Conservation (phyloP, 805 yeast genomes). For the Barnettozyma pratensis region DNA sequence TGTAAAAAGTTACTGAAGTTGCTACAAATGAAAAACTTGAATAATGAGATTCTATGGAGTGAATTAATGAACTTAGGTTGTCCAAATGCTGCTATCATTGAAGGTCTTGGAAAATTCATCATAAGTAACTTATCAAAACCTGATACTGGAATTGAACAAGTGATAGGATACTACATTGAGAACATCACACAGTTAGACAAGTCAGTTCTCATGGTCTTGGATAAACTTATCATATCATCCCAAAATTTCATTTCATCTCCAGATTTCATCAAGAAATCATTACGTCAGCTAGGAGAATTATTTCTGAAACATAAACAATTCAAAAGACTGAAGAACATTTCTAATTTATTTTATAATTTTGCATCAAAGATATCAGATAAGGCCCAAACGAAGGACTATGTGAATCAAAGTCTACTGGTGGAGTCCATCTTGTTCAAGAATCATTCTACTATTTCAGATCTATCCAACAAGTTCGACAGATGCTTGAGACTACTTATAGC, state of each 20-base stretch:
- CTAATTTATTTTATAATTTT: conserved; percentile 40
- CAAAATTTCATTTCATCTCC: conserved; percentile 3
- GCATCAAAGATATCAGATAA: conserved; percentile 19
- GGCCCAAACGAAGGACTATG: not conserved
- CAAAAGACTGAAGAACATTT: conserved; percentile 41
- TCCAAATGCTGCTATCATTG: conserved; percentile 15
- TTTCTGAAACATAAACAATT: conserved; percentile 22
- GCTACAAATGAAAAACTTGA: conserved; percentile 11
- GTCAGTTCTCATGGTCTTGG: conserved; percentile 1
- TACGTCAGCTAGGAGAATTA: conserved; percentile 16
- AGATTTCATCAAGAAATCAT: conserved; percentile 9
- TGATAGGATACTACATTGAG: conserved; percentile 6
- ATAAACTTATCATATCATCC: conserved; percentile 8
- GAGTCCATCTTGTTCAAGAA: conserved; percentile 16
- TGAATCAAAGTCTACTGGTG: conserved; percentile 23
- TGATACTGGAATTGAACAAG: not conserved
- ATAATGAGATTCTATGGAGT: conserved; percentile 9
- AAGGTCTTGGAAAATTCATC: conserved; percentile 12
- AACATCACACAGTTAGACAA: conserved; percentile 1
- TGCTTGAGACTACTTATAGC: conserved; percentile 26
- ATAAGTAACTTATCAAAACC: not conserved
- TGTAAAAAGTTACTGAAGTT: conserved; percentile 10
- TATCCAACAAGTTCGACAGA: conserved; percentile 30
- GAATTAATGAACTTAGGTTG: conserved; percentile 11
- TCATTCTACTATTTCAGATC: conserved; percentile 14